Base-by-base conservation (phyloP, 1,284 basidiomycete species). In the Cutaneotrichosporon dermatis region DNA sequence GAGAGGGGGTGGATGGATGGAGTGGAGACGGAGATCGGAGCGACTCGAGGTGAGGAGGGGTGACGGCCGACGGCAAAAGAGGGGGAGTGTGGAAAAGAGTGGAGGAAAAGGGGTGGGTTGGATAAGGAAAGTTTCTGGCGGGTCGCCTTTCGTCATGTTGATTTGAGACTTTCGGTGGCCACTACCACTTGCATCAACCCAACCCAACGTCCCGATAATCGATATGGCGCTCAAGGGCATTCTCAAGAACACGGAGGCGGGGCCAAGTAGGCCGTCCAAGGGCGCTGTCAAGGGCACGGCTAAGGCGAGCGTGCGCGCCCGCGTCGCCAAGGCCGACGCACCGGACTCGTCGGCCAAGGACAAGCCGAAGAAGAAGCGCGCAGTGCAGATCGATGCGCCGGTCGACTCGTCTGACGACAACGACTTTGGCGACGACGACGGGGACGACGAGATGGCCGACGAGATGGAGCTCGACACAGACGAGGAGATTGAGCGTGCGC, bases 141-240 rank as follows among this genome's bases (percentile, higher is more conserved):
- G n/a, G 25, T 25, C 25, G 25, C 25, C 25, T 45, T 16, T 13
- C 48, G 37, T 34, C 16, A 59, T 58, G 40, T 43, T 36, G 36
- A 43, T 42, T 15, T 36, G 13, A 39, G 42, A 25, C 6, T 4
- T 34, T 40, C 9, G 34, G 40, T 13, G 36, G 13, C n/a, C 40
- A 40, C 16, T 45, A 12, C 16, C n/a, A 33, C 46, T 35, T 11
- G 6, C 37, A 13, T 11, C 41, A 34, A 40, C 15, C 51, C 11
- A 25, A 25, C 25, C 25, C 25, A 25, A 25, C 25, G 25, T 5
- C 43, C 39, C 39, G 9, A 8, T 8, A 40, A 39, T 25, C 33
- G 48, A 44, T 33, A 64, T 64, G 62, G 57, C 54, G 16, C 62
- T 54, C 57, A 64, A 61, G 59, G 51, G 59, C 16, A 64, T 64